These are phyloP conservation scores for Stropharia rugosoannulata DNA, from an alignment of 768 basidiomycete species.

Conservation along the genomic window DNA sequence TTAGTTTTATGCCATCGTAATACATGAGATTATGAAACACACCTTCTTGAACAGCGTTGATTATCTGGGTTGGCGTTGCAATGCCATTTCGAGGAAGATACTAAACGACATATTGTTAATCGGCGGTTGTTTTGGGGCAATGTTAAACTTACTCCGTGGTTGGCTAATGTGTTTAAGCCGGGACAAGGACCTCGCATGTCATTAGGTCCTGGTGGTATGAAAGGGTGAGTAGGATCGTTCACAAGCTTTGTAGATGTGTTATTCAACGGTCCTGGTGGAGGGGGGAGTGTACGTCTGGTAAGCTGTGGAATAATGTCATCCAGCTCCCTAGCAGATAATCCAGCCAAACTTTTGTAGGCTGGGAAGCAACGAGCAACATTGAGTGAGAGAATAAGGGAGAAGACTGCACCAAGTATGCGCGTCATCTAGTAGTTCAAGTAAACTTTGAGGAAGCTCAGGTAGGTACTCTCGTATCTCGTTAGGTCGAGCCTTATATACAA, in stretches of 20 bases:
- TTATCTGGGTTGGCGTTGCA: slow-evolving; percentile 13
- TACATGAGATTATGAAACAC: neutral
- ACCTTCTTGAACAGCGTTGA: slow-evolving; percentile 16
- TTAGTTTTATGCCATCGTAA: neutral
- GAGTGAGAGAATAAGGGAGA: too few species aligned
- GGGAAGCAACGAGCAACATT: too few species aligned
- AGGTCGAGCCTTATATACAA: too few species aligned
- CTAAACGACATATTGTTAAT: neutral
- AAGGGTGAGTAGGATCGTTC: neutral
- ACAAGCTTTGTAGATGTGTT: neutral
- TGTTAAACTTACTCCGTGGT: neutral
- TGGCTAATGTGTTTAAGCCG: neutral
- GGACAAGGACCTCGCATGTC: slow-evolving; percentile 1
- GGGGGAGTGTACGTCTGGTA: neutral
- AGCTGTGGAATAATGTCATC: too few species aligned
- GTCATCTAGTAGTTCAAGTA: too few species aligned
- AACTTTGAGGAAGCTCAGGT: too few species aligned
- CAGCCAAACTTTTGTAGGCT: too few species aligned
- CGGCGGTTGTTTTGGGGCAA: too few species aligned
- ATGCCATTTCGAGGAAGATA: slow-evolving; percentile 14
- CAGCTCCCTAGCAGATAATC: too few species aligned
- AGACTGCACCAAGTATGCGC: too few species aligned
- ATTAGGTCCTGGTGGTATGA: neutral
- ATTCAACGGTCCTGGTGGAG: neutral
- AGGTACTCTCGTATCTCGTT: too few species aligned